phyloP scores from a whole-genome alignment of 768 basidiomycete genomes.

The Cantharellus anzutake region DNA sequence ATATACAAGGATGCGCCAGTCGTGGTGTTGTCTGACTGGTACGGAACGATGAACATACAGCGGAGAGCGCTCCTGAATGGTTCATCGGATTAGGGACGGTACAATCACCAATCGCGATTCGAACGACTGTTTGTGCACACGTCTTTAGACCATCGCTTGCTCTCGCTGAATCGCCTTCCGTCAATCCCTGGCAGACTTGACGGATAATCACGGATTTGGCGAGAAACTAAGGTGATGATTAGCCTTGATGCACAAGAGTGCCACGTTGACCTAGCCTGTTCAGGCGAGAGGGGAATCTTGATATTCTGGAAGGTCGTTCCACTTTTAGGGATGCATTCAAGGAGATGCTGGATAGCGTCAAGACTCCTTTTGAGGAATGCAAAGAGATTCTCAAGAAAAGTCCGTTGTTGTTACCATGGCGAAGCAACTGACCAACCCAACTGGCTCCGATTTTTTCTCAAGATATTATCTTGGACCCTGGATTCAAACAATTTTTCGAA shows the following conservation, averaged over 20 bases:
- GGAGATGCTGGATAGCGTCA: constrained; percentile 67
- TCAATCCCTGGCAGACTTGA: background rate
- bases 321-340: constrained; percentile 79
- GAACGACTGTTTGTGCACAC: constrained; percentile 54
- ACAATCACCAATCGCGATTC: constrained; percentile 88
- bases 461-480: constrained; percentile 77
- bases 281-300: constrained; percentile 45
- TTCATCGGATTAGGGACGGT: constrained; percentile 17
- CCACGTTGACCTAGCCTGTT: too few species aligned
- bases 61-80: background rate
- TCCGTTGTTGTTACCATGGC: constrained; percentile 27
- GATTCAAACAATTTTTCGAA: constrained; percentile 72
- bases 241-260: too few species aligned
- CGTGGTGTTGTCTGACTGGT: constrained; percentile 85
- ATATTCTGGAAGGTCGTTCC: constrained; percentile 42
- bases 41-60: constrained; percentile 16
- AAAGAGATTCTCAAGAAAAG: constrained; percentile 54
- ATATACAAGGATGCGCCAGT: constrained; percentile 65
- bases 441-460: too few species aligned
- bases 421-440: too few species aligned
- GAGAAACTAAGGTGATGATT: too few species aligned
- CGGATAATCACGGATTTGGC: background rate
- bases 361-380: constrained; percentile 63
- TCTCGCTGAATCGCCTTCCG: too few species aligned
- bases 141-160: too few species aligned